Base-by-base conservation (phyloP, 1,284 basidiomycete species). In the Rhodotorula sp. region DNA sequence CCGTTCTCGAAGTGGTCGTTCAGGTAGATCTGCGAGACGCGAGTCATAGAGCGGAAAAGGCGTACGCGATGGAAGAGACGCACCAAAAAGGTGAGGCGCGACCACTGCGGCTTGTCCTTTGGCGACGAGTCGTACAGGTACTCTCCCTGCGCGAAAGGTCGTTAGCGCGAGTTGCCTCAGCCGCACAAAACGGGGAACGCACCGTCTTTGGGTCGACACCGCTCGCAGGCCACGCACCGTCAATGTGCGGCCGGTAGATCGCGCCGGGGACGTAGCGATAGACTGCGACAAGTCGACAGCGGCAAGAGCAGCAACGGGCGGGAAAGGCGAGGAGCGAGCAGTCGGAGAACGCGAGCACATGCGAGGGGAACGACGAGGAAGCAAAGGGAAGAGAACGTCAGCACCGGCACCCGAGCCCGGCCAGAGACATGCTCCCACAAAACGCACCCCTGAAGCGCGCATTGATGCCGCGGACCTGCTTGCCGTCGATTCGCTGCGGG, bases 181-280 rank as follows among this genome's bases (percentile, higher is more conserved):
- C 8, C 17, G 42, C 12, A 21, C 19, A 19, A 46, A 62, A 34
- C 23, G n/a, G n/a, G 13, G n/a, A 16, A 60, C 64, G 58, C 27
- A 68, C 67, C 9, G 84, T 84, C 17, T 78, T 79, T 0, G 83
- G 78, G 68, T 84, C 79, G 9, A 86, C 78, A 2, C 84, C 84
- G 0, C 85, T 85, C 1, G 84, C 82, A 41, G 86, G 86, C 86
- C 86, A 87, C 0, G 85, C 85, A 23, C 86, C 86, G 76, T 87
- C 86, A 67, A 86, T 85, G 71, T 87, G 85, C 78, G 81, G 82
- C 46, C 60, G 55, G 57, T 68, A 67, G 48, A 76, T 65, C 46
- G 65, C 70, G 9, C 65, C 60, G 4, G 61, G 64, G 23, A 65
- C 73, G 59, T 76, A 76, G 25, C 74, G 71, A 45, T 76, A 76